Conservation (phyloP, 2,329 filamentous ascomycete species). For the Leptodontidium sp. region DNA sequence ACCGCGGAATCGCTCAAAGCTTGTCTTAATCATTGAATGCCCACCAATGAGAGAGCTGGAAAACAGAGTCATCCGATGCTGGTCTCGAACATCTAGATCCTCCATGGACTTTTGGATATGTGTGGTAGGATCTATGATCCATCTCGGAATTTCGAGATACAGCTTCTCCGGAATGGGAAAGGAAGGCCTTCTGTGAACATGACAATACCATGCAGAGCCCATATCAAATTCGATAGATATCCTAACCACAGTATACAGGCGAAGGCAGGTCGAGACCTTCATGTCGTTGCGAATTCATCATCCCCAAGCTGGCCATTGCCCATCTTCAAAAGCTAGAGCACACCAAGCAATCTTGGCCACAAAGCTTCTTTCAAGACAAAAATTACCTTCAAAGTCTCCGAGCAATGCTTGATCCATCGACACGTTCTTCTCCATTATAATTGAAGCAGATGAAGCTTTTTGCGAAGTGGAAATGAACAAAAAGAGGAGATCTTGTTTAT, state of each 20-base stretch:
- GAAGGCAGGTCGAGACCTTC: too few relatives aligned
- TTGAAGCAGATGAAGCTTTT: slow-evolving; percentile 4
- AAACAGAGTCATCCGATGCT: neutral
- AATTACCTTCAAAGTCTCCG: neutral
- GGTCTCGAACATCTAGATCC: neutral
- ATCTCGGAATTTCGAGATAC: neutral
- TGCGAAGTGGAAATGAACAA: neutral
- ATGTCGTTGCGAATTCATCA: neutral
- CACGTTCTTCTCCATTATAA: neutral
- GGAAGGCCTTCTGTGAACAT: too few relatives aligned
- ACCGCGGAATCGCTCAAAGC: neutral
- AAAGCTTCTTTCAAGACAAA: neutral
- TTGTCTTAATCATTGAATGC: neutral
- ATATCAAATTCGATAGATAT: too few relatives aligned
- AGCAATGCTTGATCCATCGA: neutral
- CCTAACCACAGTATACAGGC: too few relatives aligned
- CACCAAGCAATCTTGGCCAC: slow-evolving; percentile 7
- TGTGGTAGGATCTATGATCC: neutral
- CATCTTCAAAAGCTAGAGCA: slow-evolving; percentile 6
- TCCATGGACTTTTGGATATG: neutral
- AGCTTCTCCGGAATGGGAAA: neutral
- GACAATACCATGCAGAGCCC: too few relatives aligned
- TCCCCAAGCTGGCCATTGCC: neutral
- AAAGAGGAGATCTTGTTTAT: slow-evolving; percentile 7
- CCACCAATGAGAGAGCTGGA: slow-evolving; percentile 1